These are phyloP conservation scores for Steccherinum ochraceum DNA, from an alignment of 768 basidiomycete genomes.

Conservation along the genomic window DNA sequence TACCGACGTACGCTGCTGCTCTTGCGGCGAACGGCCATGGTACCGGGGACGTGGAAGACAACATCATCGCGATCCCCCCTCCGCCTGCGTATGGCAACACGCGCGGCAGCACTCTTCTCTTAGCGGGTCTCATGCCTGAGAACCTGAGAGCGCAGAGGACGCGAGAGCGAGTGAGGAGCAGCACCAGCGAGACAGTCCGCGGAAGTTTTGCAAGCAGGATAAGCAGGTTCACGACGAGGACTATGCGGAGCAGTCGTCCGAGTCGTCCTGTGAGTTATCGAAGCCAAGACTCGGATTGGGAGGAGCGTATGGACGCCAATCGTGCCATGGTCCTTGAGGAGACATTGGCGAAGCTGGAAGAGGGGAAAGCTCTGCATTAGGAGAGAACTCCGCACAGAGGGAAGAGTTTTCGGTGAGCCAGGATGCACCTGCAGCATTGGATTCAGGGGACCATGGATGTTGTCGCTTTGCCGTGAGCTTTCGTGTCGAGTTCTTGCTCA, in stretches of 20 bases:
- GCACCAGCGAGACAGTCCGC: conserved; percentile 3
- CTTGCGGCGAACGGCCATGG: conserved; percentile 62
- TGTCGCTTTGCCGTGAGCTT: no score
- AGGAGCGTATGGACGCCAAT: conserved; percentile 46
- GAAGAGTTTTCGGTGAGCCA: no score
- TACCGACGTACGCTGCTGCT: conserved; percentile 67
- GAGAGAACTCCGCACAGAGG: no score
- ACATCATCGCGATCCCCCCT: conserved; percentile 58
- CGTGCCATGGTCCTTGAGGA: conserved; percentile 49
- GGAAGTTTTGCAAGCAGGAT: background rate
- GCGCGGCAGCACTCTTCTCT: conserved; percentile 58
- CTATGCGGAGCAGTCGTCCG: conserved; percentile 8
- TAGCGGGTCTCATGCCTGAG: conserved; percentile 44
- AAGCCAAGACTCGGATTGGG: conserved; percentile 52
- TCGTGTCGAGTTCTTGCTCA: no score
- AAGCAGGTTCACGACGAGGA: conserved; percentile 11
- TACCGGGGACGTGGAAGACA: conserved; percentile 73
- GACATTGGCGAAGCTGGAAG: conserved; percentile 39
- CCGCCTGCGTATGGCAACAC: conserved; percentile 77
- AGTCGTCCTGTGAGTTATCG: conserved; percentile 35
- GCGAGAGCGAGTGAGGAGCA: conserved; percentile 10
- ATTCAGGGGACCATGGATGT: no score
- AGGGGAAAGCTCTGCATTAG: conserved; percentile 6
- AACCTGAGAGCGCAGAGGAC: conserved; percentile 38
- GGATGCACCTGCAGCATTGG: no score